Evolutionary conservation across 164 flowering plant genomes (phyloP).

Genomic region (Stephania yunnanensis): DNA sequence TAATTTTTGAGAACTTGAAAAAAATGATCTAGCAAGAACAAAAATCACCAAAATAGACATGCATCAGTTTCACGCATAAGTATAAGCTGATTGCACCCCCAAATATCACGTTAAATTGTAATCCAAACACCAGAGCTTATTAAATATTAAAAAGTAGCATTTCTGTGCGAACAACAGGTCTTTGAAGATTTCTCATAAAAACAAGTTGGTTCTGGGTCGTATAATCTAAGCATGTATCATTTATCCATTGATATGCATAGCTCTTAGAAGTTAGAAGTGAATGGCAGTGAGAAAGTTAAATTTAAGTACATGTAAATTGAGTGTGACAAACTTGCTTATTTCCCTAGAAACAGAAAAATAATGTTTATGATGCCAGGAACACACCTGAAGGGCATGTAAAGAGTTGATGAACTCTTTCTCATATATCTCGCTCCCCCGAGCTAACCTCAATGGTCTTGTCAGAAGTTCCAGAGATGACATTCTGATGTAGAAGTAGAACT

Average conservation of each 20-base stretch:
- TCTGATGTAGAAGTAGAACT: slow-evolving; percentile 9
- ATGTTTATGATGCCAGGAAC: neutral
- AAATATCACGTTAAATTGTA: neutral
- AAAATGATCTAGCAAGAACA: neutral
- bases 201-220: neutral
- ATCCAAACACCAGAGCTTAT: neutral
- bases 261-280: neutral
- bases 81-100: neutral
- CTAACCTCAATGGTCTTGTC: slow-evolving; percentile 40
- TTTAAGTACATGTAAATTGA: neutral
- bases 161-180: neutral
- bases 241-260: neutral
- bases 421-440: slow-evolving; percentile 42
- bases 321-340: neutral
- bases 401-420: slow-evolving; percentile 51
- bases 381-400: slow-evolving; percentile 91
- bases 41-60: neutral
- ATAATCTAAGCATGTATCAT: neutral
- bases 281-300: no score
- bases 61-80: neutral
- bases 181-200: neutral
- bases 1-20: neutral
- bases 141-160: neutral
- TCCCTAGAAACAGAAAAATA: neutral
- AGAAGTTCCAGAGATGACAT: slow-evolving; percentile 35